Percentiles rank a stretch among this genome's conserved stretches.
phyloP scores from a whole-genome alignment of 345 rosid genomes.

The Laguncularia racemosa region DNA sequence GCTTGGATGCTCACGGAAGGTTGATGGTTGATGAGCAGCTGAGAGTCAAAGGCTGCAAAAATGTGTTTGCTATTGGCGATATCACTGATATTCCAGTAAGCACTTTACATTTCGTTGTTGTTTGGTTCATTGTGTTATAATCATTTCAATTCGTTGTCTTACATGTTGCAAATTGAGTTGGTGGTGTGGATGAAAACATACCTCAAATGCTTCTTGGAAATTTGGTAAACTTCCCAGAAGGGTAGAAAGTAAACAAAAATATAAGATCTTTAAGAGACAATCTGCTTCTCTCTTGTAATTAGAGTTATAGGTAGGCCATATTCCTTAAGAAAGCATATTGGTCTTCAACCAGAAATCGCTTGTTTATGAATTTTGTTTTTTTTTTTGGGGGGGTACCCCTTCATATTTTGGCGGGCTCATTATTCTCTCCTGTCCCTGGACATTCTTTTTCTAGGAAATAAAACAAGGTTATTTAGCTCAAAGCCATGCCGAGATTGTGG shows the following conservation, averaged over 20 bases:
- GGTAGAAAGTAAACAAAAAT: too few relatives aligned
- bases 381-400: too few relatives aligned
- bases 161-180: neutral
- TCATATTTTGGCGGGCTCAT: neutral
- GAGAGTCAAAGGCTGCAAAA: constrained; percentile 28
- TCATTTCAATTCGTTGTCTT: neutral
- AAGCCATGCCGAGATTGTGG: constrained; percentile 24
- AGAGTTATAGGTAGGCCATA: too few relatives aligned
- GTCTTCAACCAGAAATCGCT: too few relatives aligned
- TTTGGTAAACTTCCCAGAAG: too few relatives aligned
- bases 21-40: constrained; percentile 46
- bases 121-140: neutral
- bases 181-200: too few relatives aligned
- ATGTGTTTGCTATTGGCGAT: constrained; percentile 58
- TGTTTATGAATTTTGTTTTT: too few relatives aligned
- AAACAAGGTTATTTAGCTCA: constrained; percentile 40
- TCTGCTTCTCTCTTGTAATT: too few relatives aligned
- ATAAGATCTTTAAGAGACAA: too few relatives aligned
- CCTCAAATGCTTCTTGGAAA: neutral
- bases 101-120: neutral
- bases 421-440: neutral
- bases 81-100: constrained; percentile 44
- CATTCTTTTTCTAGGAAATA: constrained; percentile 17
- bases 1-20: constrained; percentile 40
- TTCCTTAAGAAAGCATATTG: too few relatives aligned